Conservation (phyloP, 78 protist species). For the Thecamonas trahens region DNA sequence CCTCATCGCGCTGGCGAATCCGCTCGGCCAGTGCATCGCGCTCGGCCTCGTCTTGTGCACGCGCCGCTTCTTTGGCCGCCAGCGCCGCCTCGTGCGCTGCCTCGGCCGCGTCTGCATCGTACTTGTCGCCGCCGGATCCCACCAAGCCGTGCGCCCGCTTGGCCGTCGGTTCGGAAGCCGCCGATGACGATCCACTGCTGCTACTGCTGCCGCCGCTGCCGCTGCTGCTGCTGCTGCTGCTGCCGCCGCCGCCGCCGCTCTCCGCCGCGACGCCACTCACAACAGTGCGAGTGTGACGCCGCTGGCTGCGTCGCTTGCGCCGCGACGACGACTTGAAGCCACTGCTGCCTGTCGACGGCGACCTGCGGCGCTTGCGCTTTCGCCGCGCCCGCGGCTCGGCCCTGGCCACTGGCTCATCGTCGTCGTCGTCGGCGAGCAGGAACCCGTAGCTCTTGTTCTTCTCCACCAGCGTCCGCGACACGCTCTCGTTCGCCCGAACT, state of each 20-base stretch:
- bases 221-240: not conserved
- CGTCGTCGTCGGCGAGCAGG: conserved; percentile 15
- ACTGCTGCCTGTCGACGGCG: too few relatives aligned
- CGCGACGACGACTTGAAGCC: too few relatives aligned
- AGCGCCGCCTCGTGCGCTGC: too few relatives aligned
- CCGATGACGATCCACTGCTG: not conserved
- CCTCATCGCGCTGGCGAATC: conserved; percentile 15
- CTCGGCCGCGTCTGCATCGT: too few relatives aligned
- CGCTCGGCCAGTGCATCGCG: conserved; percentile 43
- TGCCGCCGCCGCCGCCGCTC: not conserved
- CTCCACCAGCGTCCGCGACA: not conserved
- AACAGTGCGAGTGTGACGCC: not conserved
- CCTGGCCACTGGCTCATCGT: not conserved
- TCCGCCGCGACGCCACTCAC: not conserved
- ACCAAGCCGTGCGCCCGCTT: too few relatives aligned
- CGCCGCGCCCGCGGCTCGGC: not conserved
- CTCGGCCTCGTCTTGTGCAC: conserved; percentile 13
- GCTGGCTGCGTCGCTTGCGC: not conserved
- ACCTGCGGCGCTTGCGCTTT: not conserved
- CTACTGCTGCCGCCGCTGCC: not conserved
- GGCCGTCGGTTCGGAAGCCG: too few relatives aligned
- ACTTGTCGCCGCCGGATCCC: too few relatives aligned
- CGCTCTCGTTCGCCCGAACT: not conserved
- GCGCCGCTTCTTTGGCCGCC: conserved; percentile 7
- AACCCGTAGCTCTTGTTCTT: conserved; percentile 1